Evolutionary conservation across 805 yeast species (phyloP).

Genomic region (Diddensiella transvaalensis): DNA sequence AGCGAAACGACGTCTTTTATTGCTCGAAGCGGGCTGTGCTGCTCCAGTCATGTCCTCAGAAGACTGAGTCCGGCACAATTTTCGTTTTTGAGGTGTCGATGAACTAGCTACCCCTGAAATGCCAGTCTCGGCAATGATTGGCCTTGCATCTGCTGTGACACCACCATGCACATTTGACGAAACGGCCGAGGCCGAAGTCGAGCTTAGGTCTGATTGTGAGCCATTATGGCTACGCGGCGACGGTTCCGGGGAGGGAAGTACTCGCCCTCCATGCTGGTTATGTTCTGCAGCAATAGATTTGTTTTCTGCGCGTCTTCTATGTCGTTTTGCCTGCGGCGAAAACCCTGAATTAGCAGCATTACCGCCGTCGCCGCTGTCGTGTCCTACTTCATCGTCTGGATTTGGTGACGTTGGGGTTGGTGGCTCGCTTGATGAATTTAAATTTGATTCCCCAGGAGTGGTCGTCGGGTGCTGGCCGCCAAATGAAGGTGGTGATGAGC

Average conservation of each 20-base stretch:
- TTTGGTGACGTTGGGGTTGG: constrained; percentile 19
- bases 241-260: constrained; percentile 19
- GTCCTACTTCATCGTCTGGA: background rate
- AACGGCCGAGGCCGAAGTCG: background rate
- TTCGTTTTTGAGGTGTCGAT: background rate
- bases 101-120: background rate
- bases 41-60: background rate
- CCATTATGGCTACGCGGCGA: constrained; percentile 8
- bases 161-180: background rate
- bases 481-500: background rate
- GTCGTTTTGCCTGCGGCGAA: background rate
- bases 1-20: background rate
- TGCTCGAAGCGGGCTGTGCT: background rate
- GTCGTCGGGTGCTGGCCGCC: too few relatives aligned
- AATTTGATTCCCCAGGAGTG: background rate
- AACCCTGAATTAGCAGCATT: too few relatives aligned
- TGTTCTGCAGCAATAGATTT: background rate
- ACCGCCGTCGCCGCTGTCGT: background rate
- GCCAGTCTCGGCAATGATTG: background rate
- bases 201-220: background rate
- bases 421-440: constrained; percentile 6
- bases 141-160: background rate
- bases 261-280: background rate
- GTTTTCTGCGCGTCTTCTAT: background rate
- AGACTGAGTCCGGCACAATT: too few relatives aligned